Conservation (phyloP, 148 eudicot genomes). For the Camellia japonica region DNA sequence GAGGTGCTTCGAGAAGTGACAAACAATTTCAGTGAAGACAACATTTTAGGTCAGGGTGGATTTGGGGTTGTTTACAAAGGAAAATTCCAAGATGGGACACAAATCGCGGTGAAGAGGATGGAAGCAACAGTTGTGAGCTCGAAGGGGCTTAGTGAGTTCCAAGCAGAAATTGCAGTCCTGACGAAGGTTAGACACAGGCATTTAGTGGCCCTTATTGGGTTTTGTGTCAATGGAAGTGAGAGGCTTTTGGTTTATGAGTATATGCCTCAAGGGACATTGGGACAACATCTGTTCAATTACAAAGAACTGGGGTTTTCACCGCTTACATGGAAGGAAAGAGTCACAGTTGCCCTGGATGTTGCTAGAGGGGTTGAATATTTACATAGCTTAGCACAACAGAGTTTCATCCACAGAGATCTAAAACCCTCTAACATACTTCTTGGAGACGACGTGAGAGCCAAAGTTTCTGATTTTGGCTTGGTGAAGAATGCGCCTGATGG, state of each 20-base stretch:
- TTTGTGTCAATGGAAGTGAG: conserved; percentile 43
- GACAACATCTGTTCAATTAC: conserved; percentile 46
- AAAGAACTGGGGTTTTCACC: conserved; percentile 22
- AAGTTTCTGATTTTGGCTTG: conserved; percentile 70
- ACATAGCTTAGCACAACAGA: conserved; percentile 65
- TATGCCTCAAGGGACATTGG: conserved; percentile 68
- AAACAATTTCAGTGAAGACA: conserved; percentile 37
- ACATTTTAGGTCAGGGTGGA: conserved; percentile 63
- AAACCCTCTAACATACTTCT: conserved; percentile 70
- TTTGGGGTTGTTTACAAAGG: conserved; percentile 71
- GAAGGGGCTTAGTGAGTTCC: conserved; percentile 51
- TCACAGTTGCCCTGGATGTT: conserved; percentile 62
- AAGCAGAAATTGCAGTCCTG: conserved; percentile 64
- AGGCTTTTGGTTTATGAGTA: conserved; percentile 64
- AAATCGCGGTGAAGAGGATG: conserved; percentile 71
- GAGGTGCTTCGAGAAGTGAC: conserved; percentile 52
- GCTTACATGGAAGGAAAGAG: conserved; percentile 64
- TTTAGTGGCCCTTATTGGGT: conserved; percentile 60
- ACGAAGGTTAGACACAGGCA: conserved; percentile 66
- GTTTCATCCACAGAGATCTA: conserved; percentile 68
- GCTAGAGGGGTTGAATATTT: conserved; percentile 75
- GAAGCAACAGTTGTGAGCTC: conserved; percentile 28
- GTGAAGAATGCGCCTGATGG: conserved; percentile 67
- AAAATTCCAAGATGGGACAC: conserved; percentile 51
- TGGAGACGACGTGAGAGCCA: conserved; percentile 65